A percentile compares a stretch with the other conserved stretches of the same genome.
These are phyloP conservation scores for Arxiozyma slooffiae DNA, from an alignment of 1,139 yeast genomes.

Conservation along the genomic window DNA sequence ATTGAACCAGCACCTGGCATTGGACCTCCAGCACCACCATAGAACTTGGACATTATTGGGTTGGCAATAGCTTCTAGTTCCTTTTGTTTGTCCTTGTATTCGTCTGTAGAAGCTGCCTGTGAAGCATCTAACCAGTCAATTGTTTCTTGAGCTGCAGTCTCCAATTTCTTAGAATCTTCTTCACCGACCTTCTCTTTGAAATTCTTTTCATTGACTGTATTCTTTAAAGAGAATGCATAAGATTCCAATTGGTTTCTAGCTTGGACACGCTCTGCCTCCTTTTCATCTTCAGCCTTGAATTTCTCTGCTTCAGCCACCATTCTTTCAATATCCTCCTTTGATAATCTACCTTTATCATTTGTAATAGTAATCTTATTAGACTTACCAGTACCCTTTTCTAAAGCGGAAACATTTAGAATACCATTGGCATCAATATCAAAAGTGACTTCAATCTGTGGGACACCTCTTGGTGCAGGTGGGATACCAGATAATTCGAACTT, in stretches of 20 bases:
- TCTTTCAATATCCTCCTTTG: conserved; percentile 86
- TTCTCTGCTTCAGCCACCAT: conserved; percentile 88
- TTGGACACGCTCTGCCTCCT: conserved; percentile 67
- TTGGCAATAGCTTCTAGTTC: conserved; percentile 56
- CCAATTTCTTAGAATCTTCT: conserved; percentile 76
- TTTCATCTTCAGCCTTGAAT: conserved; percentile 70
- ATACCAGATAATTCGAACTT: conserved; percentile 92
- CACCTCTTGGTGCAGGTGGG: conserved; percentile 98
- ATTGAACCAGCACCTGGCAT: conserved; percentile 37
- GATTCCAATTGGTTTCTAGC: conserved; percentile 79
- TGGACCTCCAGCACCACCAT: conserved; percentile 48
- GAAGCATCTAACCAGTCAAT: conserved; percentile 80
- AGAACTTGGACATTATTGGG: conserved; percentile 57
- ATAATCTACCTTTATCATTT: conserved; percentile 89
- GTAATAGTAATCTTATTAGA: conserved; percentile 68
- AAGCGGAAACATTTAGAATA: conserved; percentile 86
- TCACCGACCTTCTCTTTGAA: conserved; percentile 72
- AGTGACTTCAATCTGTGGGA: conserved; percentile 94
- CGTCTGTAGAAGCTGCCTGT: conserved; percentile 80
- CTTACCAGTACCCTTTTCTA: conserved; percentile 90
- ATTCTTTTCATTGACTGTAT: conserved; percentile 52
- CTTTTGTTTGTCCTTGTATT: conserved; percentile 57
- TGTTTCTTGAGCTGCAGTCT: conserved; percentile 76
- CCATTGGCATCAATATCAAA: conserved; percentile 95
- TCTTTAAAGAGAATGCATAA: conserved; percentile 72